phyloP scores from a whole-genome alignment of 108 stramenopile genomes.

The Fistulifera solaris region DNA sequence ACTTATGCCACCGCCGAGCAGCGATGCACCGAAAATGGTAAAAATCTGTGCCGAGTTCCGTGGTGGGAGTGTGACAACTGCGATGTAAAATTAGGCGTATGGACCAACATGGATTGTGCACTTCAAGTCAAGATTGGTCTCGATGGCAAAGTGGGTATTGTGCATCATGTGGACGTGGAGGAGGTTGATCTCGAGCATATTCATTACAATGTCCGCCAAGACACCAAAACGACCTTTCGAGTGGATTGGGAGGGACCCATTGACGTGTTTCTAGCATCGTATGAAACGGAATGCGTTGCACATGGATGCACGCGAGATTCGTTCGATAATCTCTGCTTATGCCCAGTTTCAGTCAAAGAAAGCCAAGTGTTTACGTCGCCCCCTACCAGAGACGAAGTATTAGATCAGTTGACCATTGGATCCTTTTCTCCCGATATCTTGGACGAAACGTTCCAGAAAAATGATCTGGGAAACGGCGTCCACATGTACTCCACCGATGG shows the following conservation, averaged over 20 bases:
- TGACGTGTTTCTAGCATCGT: conserved; percentile 10
- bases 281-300: not conserved
- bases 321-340: conserved; percentile 16
- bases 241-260: conserved; percentile 16
- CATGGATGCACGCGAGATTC: no score
- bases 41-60: no score
- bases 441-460: conserved; percentile 13
- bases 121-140: conserved; percentile 1
- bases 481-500: conserved; percentile 11
- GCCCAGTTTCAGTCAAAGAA: conserved; percentile 16
- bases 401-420: conserved; percentile 30
- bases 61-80: not conserved
- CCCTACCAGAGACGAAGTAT: conserved; percentile 24
- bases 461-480: conserved; percentile 7
- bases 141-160: conserved; percentile 28
- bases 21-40: not conserved
- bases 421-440: conserved; percentile 5
- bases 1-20: not conserved
- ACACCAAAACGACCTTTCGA: conserved; percentile 26
- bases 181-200: conserved; percentile 4
- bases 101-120: conserved; percentile 1
- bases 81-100: not conserved
- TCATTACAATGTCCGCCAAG: not conserved
- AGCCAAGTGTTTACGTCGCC: conserved; percentile 4
- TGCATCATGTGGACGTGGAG: conserved; percentile 20